Conservation (phyloP, 352 stramenopile genomes). For the Globisporangium radiosum region DNA sequence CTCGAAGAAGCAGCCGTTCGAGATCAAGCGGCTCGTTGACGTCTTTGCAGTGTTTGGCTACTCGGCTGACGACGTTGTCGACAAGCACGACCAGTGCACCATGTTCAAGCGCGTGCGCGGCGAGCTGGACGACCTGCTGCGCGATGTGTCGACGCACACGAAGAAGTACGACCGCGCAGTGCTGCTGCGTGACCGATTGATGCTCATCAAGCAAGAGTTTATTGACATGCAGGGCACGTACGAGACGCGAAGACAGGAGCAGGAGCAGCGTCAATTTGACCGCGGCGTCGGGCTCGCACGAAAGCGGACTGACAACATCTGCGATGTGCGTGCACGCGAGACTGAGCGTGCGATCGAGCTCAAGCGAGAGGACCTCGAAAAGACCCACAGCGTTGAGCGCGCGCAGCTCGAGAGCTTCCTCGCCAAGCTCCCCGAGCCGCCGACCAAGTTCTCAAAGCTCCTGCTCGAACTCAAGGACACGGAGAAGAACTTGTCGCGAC, state of each 20-base stretch:
- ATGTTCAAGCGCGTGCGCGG: slow-evolving; percentile 58
- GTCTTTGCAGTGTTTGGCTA: slow-evolving; percentile 71
- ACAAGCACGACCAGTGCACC: slow-evolving; percentile 62
- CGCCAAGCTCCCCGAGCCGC: slow-evolving; percentile 42
- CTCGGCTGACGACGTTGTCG: slow-evolving; percentile 49
- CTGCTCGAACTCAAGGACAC: slow-evolving; percentile 69
- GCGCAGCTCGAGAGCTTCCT: slow-evolving; percentile 62
- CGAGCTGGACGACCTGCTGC: slow-evolving; percentile 54
- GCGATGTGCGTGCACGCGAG: slow-evolving; percentile 15
- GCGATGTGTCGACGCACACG: slow-evolving; percentile 38
- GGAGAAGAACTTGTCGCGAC: slow-evolving; percentile 48
- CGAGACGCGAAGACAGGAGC: slow-evolving; percentile 39
- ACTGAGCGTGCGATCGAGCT: slow-evolving; percentile 40
- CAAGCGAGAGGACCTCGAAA: slow-evolving; percentile 42
- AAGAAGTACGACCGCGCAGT: slow-evolving; percentile 74
- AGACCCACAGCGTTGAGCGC: slow-evolving; percentile 53
- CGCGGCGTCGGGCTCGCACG: slow-evolving; percentile 35
- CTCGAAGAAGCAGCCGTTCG: slow-evolving; percentile 44
- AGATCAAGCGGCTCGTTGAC: slow-evolving; percentile 61
- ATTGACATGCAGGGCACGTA: slow-evolving; percentile 59
- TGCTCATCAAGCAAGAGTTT: slow-evolving; percentile 60
- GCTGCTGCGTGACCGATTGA: slow-evolving; percentile 52
- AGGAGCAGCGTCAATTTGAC: slow-evolving; percentile 43
- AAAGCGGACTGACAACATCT: slow-evolving; percentile 28
- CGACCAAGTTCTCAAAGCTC: slow-evolving; percentile 64